Evolutionary conservation across 345 rosid species (phyloP).

Genomic region (Trapa incisa): DNA sequence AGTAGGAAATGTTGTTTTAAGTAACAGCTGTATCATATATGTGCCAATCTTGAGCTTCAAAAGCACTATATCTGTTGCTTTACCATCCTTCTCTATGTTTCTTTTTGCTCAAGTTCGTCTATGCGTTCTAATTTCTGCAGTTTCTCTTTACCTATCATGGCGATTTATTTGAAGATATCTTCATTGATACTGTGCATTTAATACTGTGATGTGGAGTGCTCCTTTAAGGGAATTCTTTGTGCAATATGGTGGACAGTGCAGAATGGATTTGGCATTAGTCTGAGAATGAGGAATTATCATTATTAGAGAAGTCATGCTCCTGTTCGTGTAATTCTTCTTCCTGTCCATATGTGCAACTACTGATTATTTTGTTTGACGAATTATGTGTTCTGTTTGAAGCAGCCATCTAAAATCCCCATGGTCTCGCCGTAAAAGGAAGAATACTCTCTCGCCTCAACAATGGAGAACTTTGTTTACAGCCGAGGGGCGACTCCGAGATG

Average conservation of each 20-base stretch:
- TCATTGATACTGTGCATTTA: neutral
- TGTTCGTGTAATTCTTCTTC: neutral
- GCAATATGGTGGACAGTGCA: neutral
- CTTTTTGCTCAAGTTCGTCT: neutral
- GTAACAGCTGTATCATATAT: no score
- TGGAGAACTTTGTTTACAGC: constrained; percentile 64
- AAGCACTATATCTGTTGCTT: neutral
- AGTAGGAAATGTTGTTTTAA: no score
- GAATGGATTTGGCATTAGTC: neutral
- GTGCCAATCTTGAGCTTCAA: neutral
- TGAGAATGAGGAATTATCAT: neutral
- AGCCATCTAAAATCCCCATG: constrained; percentile 71
- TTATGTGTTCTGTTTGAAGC: constrained; percentile 21
- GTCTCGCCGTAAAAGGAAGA: constrained; percentile 70
- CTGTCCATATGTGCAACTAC: neutral
- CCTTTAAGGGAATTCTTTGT: neutral
- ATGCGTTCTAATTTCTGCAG: neutral
- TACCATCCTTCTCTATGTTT: neutral
- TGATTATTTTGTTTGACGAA: neutral
- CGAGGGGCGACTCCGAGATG: constrained; percentile 65
- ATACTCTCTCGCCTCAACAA: constrained; percentile 52
- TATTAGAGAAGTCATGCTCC: neutral
- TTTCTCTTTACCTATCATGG: neutral
- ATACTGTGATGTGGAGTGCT: neutral
- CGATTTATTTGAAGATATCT: neutral